Percentiles rank a stretch among this genome's conserved stretches.
Conservation (phyloP, 2,329 filamentous ascomycete genomes). For the Xenosphaeropsis pyriputrescens region DNA sequence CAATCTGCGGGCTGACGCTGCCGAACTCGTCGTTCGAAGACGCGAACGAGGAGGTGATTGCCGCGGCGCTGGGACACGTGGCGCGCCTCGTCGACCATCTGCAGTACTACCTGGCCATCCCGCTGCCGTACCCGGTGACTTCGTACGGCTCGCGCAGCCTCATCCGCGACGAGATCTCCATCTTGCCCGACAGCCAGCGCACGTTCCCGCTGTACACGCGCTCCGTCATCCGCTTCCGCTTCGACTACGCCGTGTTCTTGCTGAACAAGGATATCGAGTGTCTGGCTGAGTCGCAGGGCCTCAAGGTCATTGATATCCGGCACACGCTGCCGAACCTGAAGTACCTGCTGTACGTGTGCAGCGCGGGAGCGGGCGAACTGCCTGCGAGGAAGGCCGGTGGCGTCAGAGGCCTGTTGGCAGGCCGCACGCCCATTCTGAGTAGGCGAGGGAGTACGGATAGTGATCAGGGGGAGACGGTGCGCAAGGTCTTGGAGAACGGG, state of each 20-base stretch:
- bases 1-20: conserved; percentile 62
- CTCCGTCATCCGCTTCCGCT: conserved; percentile 65
- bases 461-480: conserved; percentile 9
- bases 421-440: conserved; percentile 7
- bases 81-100: conserved; percentile 62
- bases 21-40: conserved; percentile 72
- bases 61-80: conserved; percentile 70
- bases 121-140: conserved; percentile 68
- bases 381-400: conserved; percentile 47
- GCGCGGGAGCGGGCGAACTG: conserved; percentile 54
- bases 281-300: conserved; percentile 46
- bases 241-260: conserved; percentile 94
- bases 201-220: conserved; percentile 73
- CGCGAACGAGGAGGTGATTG: conserved; percentile 52
- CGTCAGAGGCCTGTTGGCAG: conserved; percentile 42
- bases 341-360: conserved; percentile 80
- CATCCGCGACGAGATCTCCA: conserved; percentile 61
- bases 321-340: conserved; percentile 90
- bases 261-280: conserved; percentile 88
- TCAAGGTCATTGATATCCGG: conserved; percentile 76
- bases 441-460: conserved; percentile 16
- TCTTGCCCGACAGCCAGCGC: conserved; percentile 30
- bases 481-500: conserved; percentile 14
- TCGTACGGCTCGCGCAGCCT: conserved; percentile 60
- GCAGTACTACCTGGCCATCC: conserved; percentile 66